Evolutionary conservation across 768 basidiomycete species (phyloP).

Genomic region (Auricularia sp.): DNA sequence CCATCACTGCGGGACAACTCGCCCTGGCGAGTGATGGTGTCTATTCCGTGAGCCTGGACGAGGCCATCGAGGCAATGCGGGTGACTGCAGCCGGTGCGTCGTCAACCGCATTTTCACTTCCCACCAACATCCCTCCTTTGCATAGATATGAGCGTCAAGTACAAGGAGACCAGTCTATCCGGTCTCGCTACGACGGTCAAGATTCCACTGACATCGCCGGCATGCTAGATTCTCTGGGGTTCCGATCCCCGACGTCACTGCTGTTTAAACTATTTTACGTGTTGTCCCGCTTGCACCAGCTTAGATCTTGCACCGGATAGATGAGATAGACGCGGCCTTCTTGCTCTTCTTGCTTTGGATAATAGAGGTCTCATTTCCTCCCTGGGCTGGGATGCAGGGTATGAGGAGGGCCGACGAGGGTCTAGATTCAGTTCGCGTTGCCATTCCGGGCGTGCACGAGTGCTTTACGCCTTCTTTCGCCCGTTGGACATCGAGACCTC

Average conservation of each 20-base stretch:
- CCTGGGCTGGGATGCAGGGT: not conserved
- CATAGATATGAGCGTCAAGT: conserved; percentile 89
- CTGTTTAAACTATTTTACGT: not conserved
- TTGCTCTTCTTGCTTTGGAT: not conserved
- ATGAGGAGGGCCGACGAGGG: not conserved
- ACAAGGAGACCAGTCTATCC: conserved; percentile 91
- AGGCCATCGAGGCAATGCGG: conserved; percentile 93
- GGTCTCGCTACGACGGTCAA: conserved; percentile 59
- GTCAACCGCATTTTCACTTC: conserved; percentile 4
- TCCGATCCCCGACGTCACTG: not conserved
- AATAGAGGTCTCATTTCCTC: not conserved
- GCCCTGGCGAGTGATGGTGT: conserved; percentile 87
- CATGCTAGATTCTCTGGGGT: conserved; percentile 37
- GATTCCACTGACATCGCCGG: conserved; percentile 79
- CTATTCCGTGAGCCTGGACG: conserved; percentile 81
- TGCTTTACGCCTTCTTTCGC: not conserved
- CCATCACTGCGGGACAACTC: conserved; percentile 86
- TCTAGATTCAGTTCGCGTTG: not conserved
- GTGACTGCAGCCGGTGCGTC: conserved; percentile 50
- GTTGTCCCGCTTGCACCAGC: too few species aligned
- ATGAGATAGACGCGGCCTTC: not conserved
- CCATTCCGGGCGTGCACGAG: not conserved
- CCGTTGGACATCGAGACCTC: not conserved
- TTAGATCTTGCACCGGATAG: not conserved
- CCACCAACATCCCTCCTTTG: not conserved